Conservation (phyloP, 441 rosid genomes). For the Populus hybrid region DNA sequence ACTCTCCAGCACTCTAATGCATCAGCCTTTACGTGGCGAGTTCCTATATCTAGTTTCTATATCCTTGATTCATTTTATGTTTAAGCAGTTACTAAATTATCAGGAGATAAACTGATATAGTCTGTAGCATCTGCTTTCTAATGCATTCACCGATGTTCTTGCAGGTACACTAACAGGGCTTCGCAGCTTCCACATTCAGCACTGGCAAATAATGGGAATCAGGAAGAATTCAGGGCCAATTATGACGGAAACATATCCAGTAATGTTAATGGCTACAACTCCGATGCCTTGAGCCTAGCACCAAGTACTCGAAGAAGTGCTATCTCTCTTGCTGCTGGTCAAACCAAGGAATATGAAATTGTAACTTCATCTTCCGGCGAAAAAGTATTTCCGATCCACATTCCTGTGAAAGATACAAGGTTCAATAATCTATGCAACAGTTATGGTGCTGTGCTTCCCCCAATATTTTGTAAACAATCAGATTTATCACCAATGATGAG, state of each 20-base stretch:
- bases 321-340: constrained; percentile 28
- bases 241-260: constrained; percentile 31
- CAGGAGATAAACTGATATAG: neutral
- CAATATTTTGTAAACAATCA: constrained; percentile 30
- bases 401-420: constrained; percentile 34
- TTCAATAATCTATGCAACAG: constrained; percentile 30
- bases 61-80: neutral
- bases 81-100: neutral
- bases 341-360: constrained; percentile 39
- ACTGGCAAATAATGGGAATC: constrained; percentile 24
- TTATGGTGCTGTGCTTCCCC: constrained; percentile 38
- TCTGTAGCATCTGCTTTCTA: neutral
- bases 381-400: constrained; percentile 36
- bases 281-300: constrained; percentile 34
- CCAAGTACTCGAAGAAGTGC: constrained; percentile 46
- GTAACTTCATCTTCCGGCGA: constrained; percentile 40
- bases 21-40: constrained; percentile 81
- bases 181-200: constrained; percentile 36
- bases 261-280: constrained; percentile 22
- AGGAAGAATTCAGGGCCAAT: constrained; percentile 35
- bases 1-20: constrained; percentile 63
- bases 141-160: constrained; percentile 12
- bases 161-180: constrained; percentile 61
- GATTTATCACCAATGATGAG: constrained; percentile 40
- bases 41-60: neutral